Conservation (phyloP, 768 basidiomycete genomes). For the Hygrocybe coccinea region DNA sequence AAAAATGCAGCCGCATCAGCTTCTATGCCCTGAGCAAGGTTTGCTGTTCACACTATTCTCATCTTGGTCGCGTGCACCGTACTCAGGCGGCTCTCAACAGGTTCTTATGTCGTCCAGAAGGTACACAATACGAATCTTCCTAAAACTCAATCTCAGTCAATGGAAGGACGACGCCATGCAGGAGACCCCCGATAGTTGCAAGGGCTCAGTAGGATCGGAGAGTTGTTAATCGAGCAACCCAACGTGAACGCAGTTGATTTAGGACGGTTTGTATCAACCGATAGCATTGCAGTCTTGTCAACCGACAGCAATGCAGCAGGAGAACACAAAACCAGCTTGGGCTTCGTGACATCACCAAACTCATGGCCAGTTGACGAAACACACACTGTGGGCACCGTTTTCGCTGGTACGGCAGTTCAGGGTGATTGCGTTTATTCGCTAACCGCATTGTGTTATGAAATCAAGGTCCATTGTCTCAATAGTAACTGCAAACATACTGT, state of each 20-base stretch:
- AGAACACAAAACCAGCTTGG: slow-evolving; percentile 52
- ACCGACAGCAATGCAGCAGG: slow-evolving; percentile 19
- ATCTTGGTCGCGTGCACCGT: background rate
- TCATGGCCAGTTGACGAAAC: slow-evolving; percentile 14
- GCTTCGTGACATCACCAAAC: slow-evolving; percentile 39
- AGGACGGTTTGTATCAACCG: slow-evolving; percentile 96
- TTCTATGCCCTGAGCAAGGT: slow-evolving; percentile 5
- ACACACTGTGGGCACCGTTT: slow-evolving; percentile 81
- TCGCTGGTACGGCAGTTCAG: slow-evolving; percentile 51
- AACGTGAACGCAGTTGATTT: slow-evolving; percentile 45
- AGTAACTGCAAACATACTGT: too few species aligned
- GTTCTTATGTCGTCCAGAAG: slow-evolving; percentile 7
- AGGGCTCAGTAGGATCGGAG: slow-evolving; percentile 58
- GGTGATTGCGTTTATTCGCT: background rate
- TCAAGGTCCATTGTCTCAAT: too few species aligned
- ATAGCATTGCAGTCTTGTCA: slow-evolving; percentile 38
- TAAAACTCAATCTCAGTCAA: too few species aligned
- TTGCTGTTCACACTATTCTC: background rate
- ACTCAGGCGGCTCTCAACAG: background rate
- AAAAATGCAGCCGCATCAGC: too few species aligned
- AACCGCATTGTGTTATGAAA: background rate
- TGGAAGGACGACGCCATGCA: too few species aligned
- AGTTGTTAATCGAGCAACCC: slow-evolving; percentile 78
- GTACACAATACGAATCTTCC: slow-evolving; percentile 15
- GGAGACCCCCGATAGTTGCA: slow-evolving; percentile 76